phyloP scores from a whole-genome alignment of 2,329 filamentous ascomycete species.

The Fusarium palustre region DNA sequence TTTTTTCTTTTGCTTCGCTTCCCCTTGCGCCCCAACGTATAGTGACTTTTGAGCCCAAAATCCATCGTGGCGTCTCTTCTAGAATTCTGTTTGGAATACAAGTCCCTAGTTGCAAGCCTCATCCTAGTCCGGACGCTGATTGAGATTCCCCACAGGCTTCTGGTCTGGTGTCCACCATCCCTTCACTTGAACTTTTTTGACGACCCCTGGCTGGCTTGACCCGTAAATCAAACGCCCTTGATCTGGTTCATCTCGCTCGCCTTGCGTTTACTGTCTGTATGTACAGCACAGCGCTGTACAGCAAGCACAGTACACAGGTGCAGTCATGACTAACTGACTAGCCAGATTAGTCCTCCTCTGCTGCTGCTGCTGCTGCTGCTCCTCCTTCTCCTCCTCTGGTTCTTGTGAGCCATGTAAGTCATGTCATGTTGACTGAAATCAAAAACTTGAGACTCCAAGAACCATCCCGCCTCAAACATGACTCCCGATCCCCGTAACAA shows the following conservation, averaged over 20 bases:
- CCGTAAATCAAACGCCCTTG: slow-evolving; percentile 41
- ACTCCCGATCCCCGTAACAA: slow-evolving; percentile 11
- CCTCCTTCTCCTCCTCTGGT: slow-evolving; percentile 2
- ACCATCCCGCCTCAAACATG: slow-evolving; percentile 26
- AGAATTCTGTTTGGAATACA: slow-evolving; percentile 47
- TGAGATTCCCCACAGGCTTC: slow-evolving; percentile 42
- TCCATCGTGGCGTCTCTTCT: slow-evolving; percentile 43
- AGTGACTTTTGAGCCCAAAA: slow-evolving; percentile 23
- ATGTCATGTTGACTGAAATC: slow-evolving; percentile 4
- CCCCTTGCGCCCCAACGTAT: slow-evolving; percentile 27
- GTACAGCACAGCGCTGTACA: slow-evolving; percentile 1
- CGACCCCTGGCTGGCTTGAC: slow-evolving; percentile 36
- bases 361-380: too few species aligned
- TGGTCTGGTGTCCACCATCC: slow-evolving; percentile 32
- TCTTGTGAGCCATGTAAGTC: slow-evolving; percentile 10
- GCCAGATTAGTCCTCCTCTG: background rate
- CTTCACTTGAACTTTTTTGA: slow-evolving; percentile 23
- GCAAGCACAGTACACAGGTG: slow-evolving; percentile 3
- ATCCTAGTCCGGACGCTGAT: slow-evolving; percentile 36
- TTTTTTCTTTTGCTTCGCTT: slow-evolving; percentile 25
- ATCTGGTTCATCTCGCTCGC: slow-evolving; percentile 44
- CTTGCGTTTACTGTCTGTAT: slow-evolving; percentile 26
- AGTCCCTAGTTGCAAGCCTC: slow-evolving; percentile 37
- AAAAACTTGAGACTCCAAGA: background rate
- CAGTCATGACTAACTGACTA: background rate